A percentile compares a stretch with the other conserved stretches of the same genome.
These are phyloP conservation scores for Hericium erinaceus DNA, from an alignment of 768 basidiomycete genomes.

Conservation along the genomic window DNA sequence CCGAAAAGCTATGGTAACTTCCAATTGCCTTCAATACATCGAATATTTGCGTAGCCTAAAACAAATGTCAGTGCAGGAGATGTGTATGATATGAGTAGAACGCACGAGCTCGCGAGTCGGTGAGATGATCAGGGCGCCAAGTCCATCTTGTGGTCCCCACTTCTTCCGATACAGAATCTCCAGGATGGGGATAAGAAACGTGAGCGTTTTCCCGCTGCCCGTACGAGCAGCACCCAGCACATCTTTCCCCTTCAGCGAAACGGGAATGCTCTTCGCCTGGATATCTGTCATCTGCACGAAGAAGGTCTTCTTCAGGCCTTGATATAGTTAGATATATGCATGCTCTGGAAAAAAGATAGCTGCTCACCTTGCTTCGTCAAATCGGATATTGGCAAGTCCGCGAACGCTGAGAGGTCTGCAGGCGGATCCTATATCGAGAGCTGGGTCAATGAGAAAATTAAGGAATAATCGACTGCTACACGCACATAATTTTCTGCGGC, in stretches of 20 bases:
- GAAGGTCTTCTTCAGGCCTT: slow-evolving; percentile 80
- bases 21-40: slow-evolving; percentile 93
- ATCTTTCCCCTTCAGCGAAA: slow-evolving; percentile 53
- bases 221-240: slow-evolving; percentile 63
- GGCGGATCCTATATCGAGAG: neutral
- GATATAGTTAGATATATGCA: neutral
- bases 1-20: slow-evolving; percentile 84
- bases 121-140: slow-evolving; percentile 87
- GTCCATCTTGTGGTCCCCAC: slow-evolving; percentile 66
- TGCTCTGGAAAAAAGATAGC: neutral
- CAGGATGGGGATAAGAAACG: slow-evolving; percentile 59
- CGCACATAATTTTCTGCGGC: slow-evolving; percentile 10
- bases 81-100: slow-evolving; percentile 7
- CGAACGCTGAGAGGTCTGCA: slow-evolving; percentile 8
- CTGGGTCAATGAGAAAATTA: neutral
- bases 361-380: slow-evolving; percentile 13
- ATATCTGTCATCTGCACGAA: slow-evolving; percentile 86
- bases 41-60: slow-evolving; percentile 94
- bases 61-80: neutral
- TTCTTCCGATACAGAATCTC: slow-evolving; percentile 55
- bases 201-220: slow-evolving; percentile 68
- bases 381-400: slow-evolving; percentile 12
- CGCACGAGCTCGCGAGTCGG: slow-evolving; percentile 88
- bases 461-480: neutral
- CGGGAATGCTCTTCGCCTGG: slow-evolving; percentile 50